Conservation (phyloP, 371 early-diverging fungal genomes). For the Mucor circinelloides region DNA sequence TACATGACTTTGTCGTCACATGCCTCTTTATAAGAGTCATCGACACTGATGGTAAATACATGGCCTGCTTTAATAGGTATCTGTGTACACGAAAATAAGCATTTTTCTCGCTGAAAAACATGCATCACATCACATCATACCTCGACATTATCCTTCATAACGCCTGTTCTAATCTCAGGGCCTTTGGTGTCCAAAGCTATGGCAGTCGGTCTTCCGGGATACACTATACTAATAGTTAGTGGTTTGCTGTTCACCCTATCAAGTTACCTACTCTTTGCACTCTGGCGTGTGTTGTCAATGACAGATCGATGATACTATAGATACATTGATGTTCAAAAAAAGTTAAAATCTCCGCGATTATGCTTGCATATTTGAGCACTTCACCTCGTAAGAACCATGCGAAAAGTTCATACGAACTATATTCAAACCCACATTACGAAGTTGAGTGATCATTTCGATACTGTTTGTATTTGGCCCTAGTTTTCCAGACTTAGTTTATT, state of each 20-base stretch:
- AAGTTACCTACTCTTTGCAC: constrained; percentile 37
- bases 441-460: constrained; percentile 81
- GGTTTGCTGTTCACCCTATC: neutral
- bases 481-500: neutral
- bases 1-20: constrained; percentile 80
- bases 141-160: constrained; percentile 67
- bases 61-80: constrained; percentile 70
- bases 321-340: neutral
- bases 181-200: constrained; percentile 90
- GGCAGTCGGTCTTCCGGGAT: constrained; percentile 75
- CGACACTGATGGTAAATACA: constrained; percentile 82
- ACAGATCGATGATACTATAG: constrained; percentile 85
- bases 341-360: neutral
- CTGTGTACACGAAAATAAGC: neutral
- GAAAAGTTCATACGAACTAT: constrained; percentile 95
- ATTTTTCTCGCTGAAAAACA: neutral
- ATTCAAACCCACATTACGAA: constrained; percentile 94
- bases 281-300: constrained; percentile 75
- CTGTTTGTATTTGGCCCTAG: constrained; percentile 82
- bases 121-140: constrained; percentile 15
- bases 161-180: constrained; percentile 83
- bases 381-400: constrained; percentile 90
- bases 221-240: constrained; percentile 25
- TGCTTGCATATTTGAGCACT: neutral
- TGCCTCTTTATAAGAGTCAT: constrained; percentile 63